Evolutionary conservation across 2,329 filamentous ascomycete genomes (phyloP).

Genomic region (Colletotrichum sp.): DNA sequence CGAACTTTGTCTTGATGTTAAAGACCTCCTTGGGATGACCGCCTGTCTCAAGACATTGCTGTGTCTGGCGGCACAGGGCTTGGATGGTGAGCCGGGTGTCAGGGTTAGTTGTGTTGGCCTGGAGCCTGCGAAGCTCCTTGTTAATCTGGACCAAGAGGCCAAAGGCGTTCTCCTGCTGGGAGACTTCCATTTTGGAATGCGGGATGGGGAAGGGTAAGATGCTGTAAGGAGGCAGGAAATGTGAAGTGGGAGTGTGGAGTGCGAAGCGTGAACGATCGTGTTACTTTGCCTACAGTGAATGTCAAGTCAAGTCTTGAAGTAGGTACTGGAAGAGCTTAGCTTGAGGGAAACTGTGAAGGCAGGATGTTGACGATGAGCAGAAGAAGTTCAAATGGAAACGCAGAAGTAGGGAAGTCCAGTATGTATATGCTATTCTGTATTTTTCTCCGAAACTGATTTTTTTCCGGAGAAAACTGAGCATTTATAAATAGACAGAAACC

Average conservation of each 20-base stretch:
- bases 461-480: neutral
- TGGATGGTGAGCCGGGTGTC: neutral
- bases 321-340: neutral
- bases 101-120: neutral
- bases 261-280: neutral
- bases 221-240: neutral
- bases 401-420: neutral
- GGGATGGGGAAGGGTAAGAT: neutral
- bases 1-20: neutral
- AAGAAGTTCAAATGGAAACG: neutral
- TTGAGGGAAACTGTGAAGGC: neutral
- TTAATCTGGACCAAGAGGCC: neutral
- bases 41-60: neutral
- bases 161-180: neutral
- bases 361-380: neutral
- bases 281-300: neutral
- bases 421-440: neutral
- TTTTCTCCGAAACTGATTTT: neutral
- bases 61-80: neutral
- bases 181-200: neutral
- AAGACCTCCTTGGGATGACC: neutral
- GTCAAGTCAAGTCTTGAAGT: neutral
- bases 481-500: neutral
- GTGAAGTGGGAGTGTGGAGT: neutral
- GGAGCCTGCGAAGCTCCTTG: neutral